Evolutionary conservation across 192 early-diverging fungal genomes (phyloP), one percentile per base, ranked within the genome.

Genomic region (Podila horticola): DNA sequence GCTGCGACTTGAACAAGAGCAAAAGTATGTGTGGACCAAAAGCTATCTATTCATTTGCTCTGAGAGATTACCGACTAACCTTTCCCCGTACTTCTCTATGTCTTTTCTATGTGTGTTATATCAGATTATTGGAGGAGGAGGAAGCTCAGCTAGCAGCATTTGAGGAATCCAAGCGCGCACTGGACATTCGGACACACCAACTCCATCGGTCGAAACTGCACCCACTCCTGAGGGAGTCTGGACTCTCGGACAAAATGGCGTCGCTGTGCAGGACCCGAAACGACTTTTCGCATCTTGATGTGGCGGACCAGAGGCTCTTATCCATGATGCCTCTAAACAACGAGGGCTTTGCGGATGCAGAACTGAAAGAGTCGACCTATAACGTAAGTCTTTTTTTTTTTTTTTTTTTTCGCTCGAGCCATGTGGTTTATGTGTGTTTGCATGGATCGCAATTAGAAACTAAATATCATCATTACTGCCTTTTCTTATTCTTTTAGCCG

Each of bases 1-100:
- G 58, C 60, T 73, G 29, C 70, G 77, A 22, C 71, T 81, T 36
- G 77, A 81, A 26, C 77, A 81, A 9, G 77, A 81, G 33, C 62
- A 81, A 34, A 66, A 58, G 75, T 71, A 65, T 22, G 72, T 62
- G 8, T 45, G 10, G n/a, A 9, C 10, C 15, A 64, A 45, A 49
- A 64, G 1, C 10, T 17, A 20, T 12, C 0, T 22, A 28, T 17
- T 12, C 59, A 30, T 30, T 7, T 22, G 17, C 28, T 29, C 8
- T 12, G 29, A 61, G 17, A 15, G 20, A 68, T 17, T n/a, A 49
- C 20, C 22, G n/a, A 22, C 38, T 41, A 3, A 34, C 33, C 7
- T 34, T 34, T 7, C 2, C 33, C 0, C 33, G 33, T 34, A 34
- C 33, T 12, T 41, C n/a, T 3, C 13, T 60, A 10, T 31, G n/a